A percentile compares a stretch with the other conserved stretches of the same genome.
Evolutionary conservation across 495 filamentous ascomycete genomes (phyloP).

Genomic region (Cercophora samala): DNA sequence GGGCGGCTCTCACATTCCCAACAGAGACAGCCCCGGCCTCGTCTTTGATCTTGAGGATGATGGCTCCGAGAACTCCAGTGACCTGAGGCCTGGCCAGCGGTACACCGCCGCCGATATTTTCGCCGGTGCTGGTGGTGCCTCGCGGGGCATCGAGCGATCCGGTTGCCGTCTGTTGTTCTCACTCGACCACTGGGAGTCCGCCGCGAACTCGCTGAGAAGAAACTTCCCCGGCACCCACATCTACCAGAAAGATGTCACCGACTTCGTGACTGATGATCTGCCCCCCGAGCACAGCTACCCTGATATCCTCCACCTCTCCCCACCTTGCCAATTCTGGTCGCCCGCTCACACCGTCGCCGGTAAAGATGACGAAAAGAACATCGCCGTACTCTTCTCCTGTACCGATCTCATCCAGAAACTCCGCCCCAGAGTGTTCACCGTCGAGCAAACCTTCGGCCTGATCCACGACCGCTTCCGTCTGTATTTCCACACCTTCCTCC

Average conservation of each 20-base stretch:
- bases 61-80: neutral
- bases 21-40: neutral
- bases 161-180: constrained; percentile 59
- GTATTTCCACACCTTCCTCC: constrained; percentile 60
- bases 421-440: constrained; percentile 68
- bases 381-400: constrained; percentile 65
- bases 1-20: constrained; percentile 33
- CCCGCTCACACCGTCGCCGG: constrained; percentile 66
- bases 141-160: constrained; percentile 61
- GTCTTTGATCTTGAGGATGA: constrained; percentile 16
- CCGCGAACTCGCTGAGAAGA: constrained; percentile 52
- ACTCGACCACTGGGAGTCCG: constrained; percentile 57
- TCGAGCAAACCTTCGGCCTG: constrained; percentile 80
- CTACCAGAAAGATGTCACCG: constrained; percentile 44
- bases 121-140: constrained; percentile 74
- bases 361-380: constrained; percentile 69
- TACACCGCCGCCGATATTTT: constrained; percentile 72
- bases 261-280: constrained; percentile 40
- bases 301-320: constrained; percentile 77
- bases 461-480: constrained; percentile 45
- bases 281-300: constrained; percentile 38
- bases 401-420: constrained; percentile 54
- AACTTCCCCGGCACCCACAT: constrained; percentile 57
- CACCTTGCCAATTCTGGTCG: constrained; percentile 82
- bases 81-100: constrained; percentile 29